Percentiles rank a stretch among this genome's conserved stretches.
These are phyloP conservation scores for Wickerhamomyces sp. DNA, from an alignment of 1,139 yeast genomes.

Conservation along the genomic window DNA sequence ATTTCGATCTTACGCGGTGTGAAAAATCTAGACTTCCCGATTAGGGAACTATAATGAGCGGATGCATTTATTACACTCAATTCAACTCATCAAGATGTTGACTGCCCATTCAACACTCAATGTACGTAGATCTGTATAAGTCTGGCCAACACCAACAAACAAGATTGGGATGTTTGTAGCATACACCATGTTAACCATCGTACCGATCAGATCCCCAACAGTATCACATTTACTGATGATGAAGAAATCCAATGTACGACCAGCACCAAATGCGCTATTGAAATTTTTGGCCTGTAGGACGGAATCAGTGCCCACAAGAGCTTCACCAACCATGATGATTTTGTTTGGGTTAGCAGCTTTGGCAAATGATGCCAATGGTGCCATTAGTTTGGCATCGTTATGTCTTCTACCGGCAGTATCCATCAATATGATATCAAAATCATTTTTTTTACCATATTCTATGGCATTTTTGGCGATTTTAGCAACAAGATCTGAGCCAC, in stretches of 20 bases:
- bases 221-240: slow-evolving; percentile 95
- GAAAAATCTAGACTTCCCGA: slow-evolving; percentile 15
- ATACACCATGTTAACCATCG: slow-evolving; percentile 97
- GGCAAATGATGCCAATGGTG: slow-evolving; percentile 91
- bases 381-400: slow-evolving; percentile 92
- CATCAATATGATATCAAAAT: slow-evolving; percentile 82
- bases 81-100: slow-evolving; percentile 62
- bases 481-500: slow-evolving; percentile 90
- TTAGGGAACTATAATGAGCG: slow-evolving; percentile 5
- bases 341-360: slow-evolving; percentile 94
- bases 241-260: slow-evolving; percentile 79
- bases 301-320: slow-evolving; percentile 94
- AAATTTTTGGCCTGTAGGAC: slow-evolving; percentile 93
- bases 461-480: slow-evolving; percentile 94
- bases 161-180: slow-evolving; percentile 94
- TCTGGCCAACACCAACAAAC: slow-evolving; percentile 96
- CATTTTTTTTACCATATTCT: slow-evolving; percentile 58
- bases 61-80: not conserved
- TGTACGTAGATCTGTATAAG: slow-evolving; percentile 92
- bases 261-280: slow-evolving; percentile 87
- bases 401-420: slow-evolving; percentile 99
- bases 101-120: slow-evolving; percentile 92
- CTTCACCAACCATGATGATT: slow-evolving; percentile 98
- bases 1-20: too few species aligned
- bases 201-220: slow-evolving; percentile 93